These are phyloP conservation scores for Aspergillus asperescens DNA, from an alignment of 495 filamentous ascomycete genomes.

Conservation along the genomic window DNA sequence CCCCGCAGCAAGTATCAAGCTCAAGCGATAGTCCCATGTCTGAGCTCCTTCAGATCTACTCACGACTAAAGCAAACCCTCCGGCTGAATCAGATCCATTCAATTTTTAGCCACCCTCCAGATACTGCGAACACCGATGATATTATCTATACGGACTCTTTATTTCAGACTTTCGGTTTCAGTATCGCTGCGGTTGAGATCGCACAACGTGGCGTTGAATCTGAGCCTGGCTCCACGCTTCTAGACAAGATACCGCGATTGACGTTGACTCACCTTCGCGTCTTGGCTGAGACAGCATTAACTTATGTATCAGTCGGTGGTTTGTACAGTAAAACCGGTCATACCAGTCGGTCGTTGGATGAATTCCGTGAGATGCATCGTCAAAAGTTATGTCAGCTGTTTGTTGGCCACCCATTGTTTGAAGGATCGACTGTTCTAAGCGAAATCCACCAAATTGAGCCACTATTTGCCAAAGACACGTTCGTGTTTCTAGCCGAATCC, in stretches of 20 bases:
- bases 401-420: conserved; percentile 47
- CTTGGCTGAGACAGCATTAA: conserved; percentile 78
- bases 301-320: conserved; percentile 75
- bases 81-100: conserved; percentile 61
- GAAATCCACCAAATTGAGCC: conserved; percentile 53
- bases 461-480: conserved; percentile 72
- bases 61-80: conserved; percentile 72
- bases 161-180: conserved; percentile 70
- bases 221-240: conserved; percentile 64
- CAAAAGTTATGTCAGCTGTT: conserved; percentile 77
- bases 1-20: conserved; percentile 31
- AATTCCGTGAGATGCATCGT: conserved; percentile 65
- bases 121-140: conserved; percentile 39
- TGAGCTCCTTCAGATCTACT: conserved; percentile 78
- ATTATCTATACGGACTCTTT: conserved; percentile 63
- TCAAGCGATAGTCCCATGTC: conserved; percentile 45
- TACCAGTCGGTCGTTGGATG: conserved; percentile 54
- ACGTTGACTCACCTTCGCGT: conserved; percentile 84
- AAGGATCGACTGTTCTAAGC: conserved; percentile 32
- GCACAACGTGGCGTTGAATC: conserved; percentile 81
- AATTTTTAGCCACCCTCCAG: conserved; percentile 39
- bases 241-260: conserved; percentile 81
- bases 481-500: conserved; percentile 78
- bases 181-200: conserved; percentile 89
- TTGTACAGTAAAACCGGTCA: conserved; percentile 48